These are phyloP conservation scores for Phytopythium montanum DNA, from an alignment of 352 stramenopile species.

Conservation along the genomic window DNA sequence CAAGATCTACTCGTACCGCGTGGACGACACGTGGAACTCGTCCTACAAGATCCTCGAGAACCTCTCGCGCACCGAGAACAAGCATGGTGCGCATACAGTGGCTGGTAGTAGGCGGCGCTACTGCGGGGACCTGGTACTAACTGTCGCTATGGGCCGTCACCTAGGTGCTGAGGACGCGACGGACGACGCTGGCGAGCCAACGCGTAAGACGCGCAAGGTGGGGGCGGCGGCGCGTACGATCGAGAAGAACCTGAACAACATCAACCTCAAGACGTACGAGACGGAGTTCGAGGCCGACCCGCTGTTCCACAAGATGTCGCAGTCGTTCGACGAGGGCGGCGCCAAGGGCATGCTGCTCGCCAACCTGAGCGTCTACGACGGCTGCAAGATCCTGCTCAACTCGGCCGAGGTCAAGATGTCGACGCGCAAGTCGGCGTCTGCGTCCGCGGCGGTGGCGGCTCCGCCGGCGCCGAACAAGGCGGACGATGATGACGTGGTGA, in stretches of 20 bases:
- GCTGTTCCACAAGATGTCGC: conserved; percentile 92
- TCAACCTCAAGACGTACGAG: conserved; percentile 86
- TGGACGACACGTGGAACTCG: conserved; percentile 97
- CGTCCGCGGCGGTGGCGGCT: no score
- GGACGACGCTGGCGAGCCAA: conserved; percentile 21
- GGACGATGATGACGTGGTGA: conserved; percentile 9
- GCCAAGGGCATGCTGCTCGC: conserved; percentile 91
- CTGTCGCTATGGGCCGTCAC: not conserved
- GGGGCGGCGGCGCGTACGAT: conserved; percentile 60
- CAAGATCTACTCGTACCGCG: conserved; percentile 99
- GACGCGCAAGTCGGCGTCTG: conserved; percentile 35
- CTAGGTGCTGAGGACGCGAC: conserved; percentile 15
- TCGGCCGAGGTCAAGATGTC: conserved; percentile 68
- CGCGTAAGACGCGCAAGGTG: conserved; percentile 44
- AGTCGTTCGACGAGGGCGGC: conserved; percentile 90
- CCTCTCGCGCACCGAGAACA: conserved; percentile 86
- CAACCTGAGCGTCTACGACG: conserved; percentile 89
- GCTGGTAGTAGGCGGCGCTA: not conserved
- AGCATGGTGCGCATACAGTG: conserved; percentile 37
- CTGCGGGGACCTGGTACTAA: not conserved
- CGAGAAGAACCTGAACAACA: conserved; percentile 87
- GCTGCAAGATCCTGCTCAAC: conserved; percentile 83
- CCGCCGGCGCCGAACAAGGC: no score
- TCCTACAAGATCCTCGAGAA: conserved; percentile 98
- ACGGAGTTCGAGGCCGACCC: conserved; percentile 87